Evolutionary conservation across 2,329 filamentous ascomycete genomes (phyloP).

Genomic region (Cladosporium sp.): DNA sequence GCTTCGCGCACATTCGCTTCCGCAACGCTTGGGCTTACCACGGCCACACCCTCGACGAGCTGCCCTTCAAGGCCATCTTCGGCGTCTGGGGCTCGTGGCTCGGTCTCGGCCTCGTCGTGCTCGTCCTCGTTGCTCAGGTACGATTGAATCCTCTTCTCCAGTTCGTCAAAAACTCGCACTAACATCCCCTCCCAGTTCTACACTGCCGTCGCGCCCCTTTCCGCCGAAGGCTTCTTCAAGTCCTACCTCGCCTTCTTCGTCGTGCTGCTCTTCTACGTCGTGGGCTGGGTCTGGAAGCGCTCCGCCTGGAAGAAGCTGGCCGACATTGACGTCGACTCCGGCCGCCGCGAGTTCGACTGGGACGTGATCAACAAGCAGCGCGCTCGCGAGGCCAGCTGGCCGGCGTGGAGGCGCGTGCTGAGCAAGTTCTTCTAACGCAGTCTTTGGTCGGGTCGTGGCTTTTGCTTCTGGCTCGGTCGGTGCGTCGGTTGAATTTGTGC

Average conservation of each 20-base stretch:
- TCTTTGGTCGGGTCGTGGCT: too few species aligned
- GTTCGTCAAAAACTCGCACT: constrained; percentile 16
- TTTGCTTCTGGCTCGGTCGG: not conserved
- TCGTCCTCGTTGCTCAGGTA: constrained; percentile 34
- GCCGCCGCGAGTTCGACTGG: constrained; percentile 60
- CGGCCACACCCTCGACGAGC: constrained; percentile 36
- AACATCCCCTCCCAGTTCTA: constrained; percentile 44
- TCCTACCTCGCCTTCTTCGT: constrained; percentile 25
- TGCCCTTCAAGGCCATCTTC: constrained; percentile 38
- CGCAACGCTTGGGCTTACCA: constrained; percentile 62
- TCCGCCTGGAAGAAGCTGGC: constrained; percentile 51
- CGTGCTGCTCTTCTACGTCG: constrained; percentile 23
- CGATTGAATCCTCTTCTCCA: constrained; percentile 32
- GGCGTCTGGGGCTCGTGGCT: constrained; percentile 37
- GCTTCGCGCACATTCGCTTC: constrained; percentile 83
- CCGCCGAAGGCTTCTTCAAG: constrained; percentile 23
- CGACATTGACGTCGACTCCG: constrained; percentile 62
- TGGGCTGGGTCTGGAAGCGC: constrained; percentile 39
- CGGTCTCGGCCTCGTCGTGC: constrained; percentile 33
- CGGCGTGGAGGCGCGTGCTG: constrained; percentile 41
- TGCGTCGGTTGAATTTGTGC: not conserved
- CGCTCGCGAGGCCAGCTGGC: constrained; percentile 45
- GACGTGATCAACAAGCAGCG: constrained; percentile 54
- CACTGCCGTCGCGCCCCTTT: constrained; percentile 20
- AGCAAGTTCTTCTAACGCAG: constrained; percentile 22